Base-by-base conservation (phyloP, 1,284 basidiomycete genomes). In the Tilletiopsis washingtonensis region DNA sequence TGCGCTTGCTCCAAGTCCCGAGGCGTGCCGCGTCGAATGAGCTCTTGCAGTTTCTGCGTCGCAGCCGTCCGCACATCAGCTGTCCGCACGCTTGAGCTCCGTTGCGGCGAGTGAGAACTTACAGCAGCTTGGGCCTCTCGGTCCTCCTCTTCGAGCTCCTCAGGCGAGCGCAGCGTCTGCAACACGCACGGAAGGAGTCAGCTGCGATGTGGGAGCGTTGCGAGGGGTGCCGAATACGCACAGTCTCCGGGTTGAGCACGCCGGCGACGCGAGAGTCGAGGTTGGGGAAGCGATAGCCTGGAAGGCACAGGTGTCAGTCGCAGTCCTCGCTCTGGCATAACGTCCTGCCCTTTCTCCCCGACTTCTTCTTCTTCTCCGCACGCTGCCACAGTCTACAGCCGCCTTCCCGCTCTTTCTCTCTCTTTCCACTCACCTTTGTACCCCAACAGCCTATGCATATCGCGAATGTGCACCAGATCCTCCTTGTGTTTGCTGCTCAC, bases 141-240 rank as follows among this genome's bases (percentile, higher is more conserved):
- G 73, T 97, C 94, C 71, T 98, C 94, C 59, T 85, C 84, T 70
- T 99, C 94, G 3, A 99, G 82, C 75, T 99, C 93, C 52, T 93
- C 89, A 0, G 93, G 91, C 0, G 88, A 84, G 77, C 94, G 96
- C 25, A 97, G 77, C 57, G 85, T 87, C 85, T 91, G 63, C 5
- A 3, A 19, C 17, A n/a, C n/a, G n/a, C n/a, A n/a, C n/a, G n/a
- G n/a, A n/a, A n/a, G n/a, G n/a, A n/a, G n/a, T n/a, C n/a, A n/a
- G n/a, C n/a, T n/a, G n/a, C n/a, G n/a, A n/a, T n/a, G n/a, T n/a
- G n/a, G n/a, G n/a, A n/a, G n/a, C n/a, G n/a, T n/a, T n/a, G n/a
- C n/a, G n/a, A n/a, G n/a, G n/a, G n/a, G n/a, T n/a, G n/a, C n/a
- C n/a, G n/a, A n/a, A n/a, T n/a, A n/a, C 51, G 51, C 51, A 53